These are phyloP conservation scores for Pseudogymnoascus pannorum DNA, from an alignment of 2,329 filamentous ascomycete genomes.

Conservation along the genomic window DNA sequence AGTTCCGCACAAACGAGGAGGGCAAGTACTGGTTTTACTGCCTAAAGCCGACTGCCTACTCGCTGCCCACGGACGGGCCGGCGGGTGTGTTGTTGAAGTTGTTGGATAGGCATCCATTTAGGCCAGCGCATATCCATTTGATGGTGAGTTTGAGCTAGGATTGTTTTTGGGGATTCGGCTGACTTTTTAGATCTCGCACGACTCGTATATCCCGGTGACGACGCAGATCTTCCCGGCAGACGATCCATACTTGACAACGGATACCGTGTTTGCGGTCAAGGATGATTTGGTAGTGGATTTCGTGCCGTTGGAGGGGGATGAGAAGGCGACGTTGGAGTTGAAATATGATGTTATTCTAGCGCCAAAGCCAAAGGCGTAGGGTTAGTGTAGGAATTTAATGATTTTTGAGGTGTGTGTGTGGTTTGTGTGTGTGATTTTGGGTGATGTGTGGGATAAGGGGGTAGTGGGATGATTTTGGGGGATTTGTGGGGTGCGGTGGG, in stretches of 20 bases:
- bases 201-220: conserved; percentile 61
- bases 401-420: no score
- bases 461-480: no score
- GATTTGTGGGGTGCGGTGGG: no score
- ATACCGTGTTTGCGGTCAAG: conserved; percentile 44
- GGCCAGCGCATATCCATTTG: conserved; percentile 50
- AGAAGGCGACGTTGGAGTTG: conserved; percentile 21
- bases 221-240: conserved; percentile 68
- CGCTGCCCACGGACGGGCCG: conserved; percentile 58
- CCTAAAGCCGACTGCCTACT: conserved; percentile 66
- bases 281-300: conserved; percentile 42
- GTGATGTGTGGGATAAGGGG: no score
- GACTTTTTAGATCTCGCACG: conserved; percentile 37
- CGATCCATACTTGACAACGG: conserved; percentile 51
- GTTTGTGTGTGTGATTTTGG: no score
- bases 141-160: conserved; percentile 34
- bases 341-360: conserved; percentile 26
- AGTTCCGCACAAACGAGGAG: conserved; percentile 63
- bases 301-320: conserved; percentile 34
- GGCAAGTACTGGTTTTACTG: conserved; percentile 70
- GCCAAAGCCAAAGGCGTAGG: conserved; percentile 14
- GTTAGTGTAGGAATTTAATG: neutral
- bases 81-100: conserved; percentile 42
- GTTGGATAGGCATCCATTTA: conserved; percentile 46
- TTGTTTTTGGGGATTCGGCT: conserved; percentile 34